These are phyloP conservation scores for Trichoderma sp. DNA, from an alignment of 2,329 filamentous ascomycete genomes.

Conservation along the genomic window DNA sequence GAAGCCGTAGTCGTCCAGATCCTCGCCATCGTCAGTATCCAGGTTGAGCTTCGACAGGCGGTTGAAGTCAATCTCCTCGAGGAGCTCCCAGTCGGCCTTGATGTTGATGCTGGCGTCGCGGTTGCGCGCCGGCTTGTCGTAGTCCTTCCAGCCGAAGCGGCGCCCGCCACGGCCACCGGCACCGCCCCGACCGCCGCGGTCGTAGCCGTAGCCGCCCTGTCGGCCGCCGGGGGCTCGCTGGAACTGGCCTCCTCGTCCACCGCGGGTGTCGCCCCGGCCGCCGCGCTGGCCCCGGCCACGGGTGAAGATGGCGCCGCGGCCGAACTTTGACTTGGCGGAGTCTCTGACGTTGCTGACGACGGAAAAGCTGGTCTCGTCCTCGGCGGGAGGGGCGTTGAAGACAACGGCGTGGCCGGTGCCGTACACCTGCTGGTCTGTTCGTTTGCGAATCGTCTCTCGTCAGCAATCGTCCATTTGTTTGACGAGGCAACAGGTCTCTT, in stretches of 20 bases:
- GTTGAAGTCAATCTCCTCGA: conserved; percentile 99
- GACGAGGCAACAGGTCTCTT: background rate
- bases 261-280: conserved; percentile 65
- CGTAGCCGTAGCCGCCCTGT: conserved; percentile 63
- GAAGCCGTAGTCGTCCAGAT: conserved; percentile 94
- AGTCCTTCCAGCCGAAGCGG: conserved; percentile 97
- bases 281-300: conserved; percentile 78
- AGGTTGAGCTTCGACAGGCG: conserved; percentile 93
- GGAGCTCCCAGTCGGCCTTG: conserved; percentile 90
- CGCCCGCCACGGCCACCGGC: conserved; percentile 73
- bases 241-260: conserved; percentile 61
- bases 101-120: conserved; percentile 95
- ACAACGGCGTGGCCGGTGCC: conserved; percentile 83
- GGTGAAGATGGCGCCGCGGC: conserved; percentile 87
- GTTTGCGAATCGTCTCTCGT: background rate
- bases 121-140: conserved; percentile 95
- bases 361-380: conserved; percentile 97
- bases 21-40: conserved; percentile 91
- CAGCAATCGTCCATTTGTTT: background rate
- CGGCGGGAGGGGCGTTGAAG: conserved; percentile 87
- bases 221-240: conserved; percentile 73
- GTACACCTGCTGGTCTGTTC: conserved; percentile 90
- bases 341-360: conserved; percentile 95
- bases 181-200: conserved; percentile 70
- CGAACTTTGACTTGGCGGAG: conserved; percentile 81